Conservation (phyloP, 1,284 basidiomycete species). For the Ustilago nuda region DNA sequence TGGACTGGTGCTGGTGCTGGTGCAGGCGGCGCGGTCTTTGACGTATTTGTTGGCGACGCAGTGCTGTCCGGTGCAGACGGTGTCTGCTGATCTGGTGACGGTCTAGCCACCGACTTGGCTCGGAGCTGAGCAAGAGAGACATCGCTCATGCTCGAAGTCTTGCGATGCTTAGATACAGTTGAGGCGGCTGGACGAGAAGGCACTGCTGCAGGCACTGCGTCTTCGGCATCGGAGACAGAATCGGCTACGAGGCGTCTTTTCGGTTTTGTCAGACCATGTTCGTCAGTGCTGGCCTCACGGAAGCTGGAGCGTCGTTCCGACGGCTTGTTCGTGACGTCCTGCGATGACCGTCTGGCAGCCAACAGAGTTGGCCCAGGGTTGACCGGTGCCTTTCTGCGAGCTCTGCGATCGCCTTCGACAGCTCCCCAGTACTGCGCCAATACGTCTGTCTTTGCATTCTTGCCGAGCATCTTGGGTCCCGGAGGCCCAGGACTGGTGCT, state of each 20-base stretch:
- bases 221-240: conserved; percentile 46
- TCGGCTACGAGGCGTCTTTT: conserved; percentile 43
- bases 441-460: conserved; percentile 65
- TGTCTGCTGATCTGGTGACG: conserved; percentile 24
- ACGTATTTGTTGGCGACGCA: conserved; percentile 9
- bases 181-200: conserved; percentile 8
- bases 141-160: conserved; percentile 48
- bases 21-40: conserved; percentile 28
- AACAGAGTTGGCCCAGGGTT: conserved; percentile 44
- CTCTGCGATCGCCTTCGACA: conserved; percentile 55
- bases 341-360: conserved; percentile 25
- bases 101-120: conserved; percentile 21
- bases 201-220: conserved; percentile 5
- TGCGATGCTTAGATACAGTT: conserved; percentile 37
- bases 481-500: conserved; percentile 49
- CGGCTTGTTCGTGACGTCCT: conserved; percentile 28
- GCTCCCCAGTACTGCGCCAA: conserved; percentile 68
- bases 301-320: conserved; percentile 41
- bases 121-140: conserved; percentile 20
- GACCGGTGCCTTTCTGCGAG: conserved; percentile 42
- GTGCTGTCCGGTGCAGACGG: conserved; percentile 6
- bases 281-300: conserved; percentile 34
- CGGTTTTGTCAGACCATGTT: conserved; percentile 20
- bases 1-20: conserved; percentile 20
- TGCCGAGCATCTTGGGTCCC: conserved; percentile 67